Percentiles rank a stretch among this genome's conserved stretches.
Conservation (phyloP, 192 early-diverging fungal species). For the Lobosporangium transversale region DNA sequence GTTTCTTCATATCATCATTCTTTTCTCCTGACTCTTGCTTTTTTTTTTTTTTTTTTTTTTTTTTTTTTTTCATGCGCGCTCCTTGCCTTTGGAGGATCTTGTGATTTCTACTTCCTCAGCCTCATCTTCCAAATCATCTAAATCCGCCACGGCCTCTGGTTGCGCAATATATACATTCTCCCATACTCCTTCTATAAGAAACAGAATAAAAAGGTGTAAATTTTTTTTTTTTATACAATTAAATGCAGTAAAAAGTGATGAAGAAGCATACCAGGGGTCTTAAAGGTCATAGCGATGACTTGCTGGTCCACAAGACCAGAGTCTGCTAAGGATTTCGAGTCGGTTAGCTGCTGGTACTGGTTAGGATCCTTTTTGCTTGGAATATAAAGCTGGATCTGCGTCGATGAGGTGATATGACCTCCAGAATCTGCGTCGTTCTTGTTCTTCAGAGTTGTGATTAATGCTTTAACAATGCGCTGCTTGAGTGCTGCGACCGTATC, state of each 20-base stretch:
- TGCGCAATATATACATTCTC: constrained; percentile 34
- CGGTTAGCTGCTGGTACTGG: constrained; percentile 11
- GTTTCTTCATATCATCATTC: too few relatives aligned
- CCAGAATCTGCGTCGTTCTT: neutral
- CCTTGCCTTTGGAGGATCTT: constrained; percentile 36
- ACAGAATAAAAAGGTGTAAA: neutral
- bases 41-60: neutral
- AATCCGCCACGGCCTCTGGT: constrained; percentile 24
- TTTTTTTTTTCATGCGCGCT: constrained; percentile 17
- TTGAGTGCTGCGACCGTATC: constrained; percentile 31
- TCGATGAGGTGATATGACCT: neutral
- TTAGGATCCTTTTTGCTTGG: constrained; percentile 21
- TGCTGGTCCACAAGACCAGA: constrained; percentile 48
- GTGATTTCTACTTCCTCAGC: constrained; percentile 29
- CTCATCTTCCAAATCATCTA: constrained; percentile 41
- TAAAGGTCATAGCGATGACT: constrained; percentile 31
- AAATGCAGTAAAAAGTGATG: neutral
- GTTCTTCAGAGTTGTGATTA: constrained; percentile 16
- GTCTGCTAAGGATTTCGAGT: constrained; percentile 20
- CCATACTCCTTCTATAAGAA: constrained; percentile 31
- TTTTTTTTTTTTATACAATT: neutral
- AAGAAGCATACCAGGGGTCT: constrained; percentile 17
- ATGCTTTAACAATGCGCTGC: constrained; percentile 30
- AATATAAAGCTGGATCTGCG: constrained; percentile 22
- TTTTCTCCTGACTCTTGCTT: too few relatives aligned